Evolutionary conservation across 164 flowering plant species (phyloP).

Genomic region (Vitis rotundifolia): DNA sequence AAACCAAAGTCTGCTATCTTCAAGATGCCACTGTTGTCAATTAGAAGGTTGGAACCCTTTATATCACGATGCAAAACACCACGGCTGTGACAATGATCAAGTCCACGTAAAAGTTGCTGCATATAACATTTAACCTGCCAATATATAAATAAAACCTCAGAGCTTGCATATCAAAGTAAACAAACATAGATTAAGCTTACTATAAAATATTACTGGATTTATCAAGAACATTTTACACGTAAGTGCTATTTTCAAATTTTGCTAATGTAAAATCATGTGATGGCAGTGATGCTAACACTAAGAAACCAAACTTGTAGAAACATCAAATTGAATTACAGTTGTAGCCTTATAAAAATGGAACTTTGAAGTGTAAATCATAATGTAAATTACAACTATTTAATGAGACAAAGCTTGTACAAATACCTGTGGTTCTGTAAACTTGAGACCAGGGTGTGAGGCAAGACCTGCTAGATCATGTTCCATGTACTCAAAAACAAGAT

Average conservation of each 20-base stretch:
- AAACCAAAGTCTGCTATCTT: slow-evolving; percentile 97
- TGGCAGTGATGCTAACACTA: neutral
- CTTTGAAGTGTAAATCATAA: neutral
- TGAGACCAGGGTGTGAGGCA: slow-evolving; percentile 71
- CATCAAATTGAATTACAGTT: neutral
- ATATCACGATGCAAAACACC: slow-evolving; percentile 95
- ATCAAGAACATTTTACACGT: neutral
- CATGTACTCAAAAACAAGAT: slow-evolving; percentile 95
- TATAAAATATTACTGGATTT: neutral
- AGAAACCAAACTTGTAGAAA: neutral
- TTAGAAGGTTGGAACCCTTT: slow-evolving; percentile 92
- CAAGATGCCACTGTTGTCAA: slow-evolving; percentile 84
- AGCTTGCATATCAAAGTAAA: neutral
- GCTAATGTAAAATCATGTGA: neutral
- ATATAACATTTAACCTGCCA: slow-evolving; percentile 90
- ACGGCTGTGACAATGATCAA: slow-evolving; percentile 89
- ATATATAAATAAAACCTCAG: slow-evolving; percentile 8
- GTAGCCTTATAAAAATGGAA: neutral
- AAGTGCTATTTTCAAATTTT: neutral
- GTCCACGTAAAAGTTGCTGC: slow-evolving; percentile 90
- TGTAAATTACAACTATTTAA: neutral
- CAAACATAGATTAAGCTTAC: neutral
- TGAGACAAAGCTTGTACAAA: neutral
- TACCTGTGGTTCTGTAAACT: slow-evolving; percentile 93
- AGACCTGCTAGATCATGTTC: slow-evolving; percentile 96